phyloP scores from a whole-genome alignment of 371 early-diverging fungal species.

The Mortierella sp. region DNA sequence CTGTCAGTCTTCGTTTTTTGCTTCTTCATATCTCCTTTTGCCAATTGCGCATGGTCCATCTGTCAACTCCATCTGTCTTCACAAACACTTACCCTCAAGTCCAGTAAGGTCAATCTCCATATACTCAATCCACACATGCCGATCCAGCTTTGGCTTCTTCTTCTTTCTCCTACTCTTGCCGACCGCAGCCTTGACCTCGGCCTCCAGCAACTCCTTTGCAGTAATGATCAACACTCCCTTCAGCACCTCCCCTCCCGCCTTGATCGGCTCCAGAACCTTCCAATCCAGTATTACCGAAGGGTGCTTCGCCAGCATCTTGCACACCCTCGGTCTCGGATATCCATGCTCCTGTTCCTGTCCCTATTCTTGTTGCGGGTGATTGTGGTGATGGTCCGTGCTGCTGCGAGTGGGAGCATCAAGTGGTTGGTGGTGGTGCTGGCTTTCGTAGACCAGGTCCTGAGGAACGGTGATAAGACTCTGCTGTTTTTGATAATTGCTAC shows the following conservation, averaged over 20 bases:
- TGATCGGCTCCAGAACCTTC: constrained; percentile 53
- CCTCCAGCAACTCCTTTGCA: constrained; percentile 23
- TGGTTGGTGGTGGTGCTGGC: background rate
- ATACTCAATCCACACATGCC: constrained; percentile 25
- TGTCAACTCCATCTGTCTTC: too few species aligned
- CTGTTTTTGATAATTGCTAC: too few species aligned
- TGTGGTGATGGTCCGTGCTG: background rate
- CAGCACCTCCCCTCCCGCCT: constrained; percentile 45
- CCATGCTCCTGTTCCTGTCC: background rate
- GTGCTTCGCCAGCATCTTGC: constrained; percentile 45
- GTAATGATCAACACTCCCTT: constrained; percentile 43
- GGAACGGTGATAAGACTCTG: too few species aligned
- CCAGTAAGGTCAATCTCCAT: constrained; percentile 46
- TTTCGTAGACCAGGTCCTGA: too few species aligned
- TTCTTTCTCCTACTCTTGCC: constrained; percentile 9
- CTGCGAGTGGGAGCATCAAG: background rate
- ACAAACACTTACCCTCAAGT: constrained; percentile 27
- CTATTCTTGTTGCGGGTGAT: background rate
- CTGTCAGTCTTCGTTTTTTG: too few species aligned
- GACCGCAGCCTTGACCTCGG: constrained; percentile 17
- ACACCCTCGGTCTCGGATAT: constrained; percentile 21
- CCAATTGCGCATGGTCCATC: too few species aligned
- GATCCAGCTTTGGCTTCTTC: constrained; percentile 13
- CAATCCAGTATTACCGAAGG: constrained; percentile 37
- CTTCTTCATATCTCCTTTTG: too few species aligned